These are phyloP conservation scores for Mycena pura DNA, from an alignment of 768 basidiomycete genomes.

Conservation along the genomic window DNA sequence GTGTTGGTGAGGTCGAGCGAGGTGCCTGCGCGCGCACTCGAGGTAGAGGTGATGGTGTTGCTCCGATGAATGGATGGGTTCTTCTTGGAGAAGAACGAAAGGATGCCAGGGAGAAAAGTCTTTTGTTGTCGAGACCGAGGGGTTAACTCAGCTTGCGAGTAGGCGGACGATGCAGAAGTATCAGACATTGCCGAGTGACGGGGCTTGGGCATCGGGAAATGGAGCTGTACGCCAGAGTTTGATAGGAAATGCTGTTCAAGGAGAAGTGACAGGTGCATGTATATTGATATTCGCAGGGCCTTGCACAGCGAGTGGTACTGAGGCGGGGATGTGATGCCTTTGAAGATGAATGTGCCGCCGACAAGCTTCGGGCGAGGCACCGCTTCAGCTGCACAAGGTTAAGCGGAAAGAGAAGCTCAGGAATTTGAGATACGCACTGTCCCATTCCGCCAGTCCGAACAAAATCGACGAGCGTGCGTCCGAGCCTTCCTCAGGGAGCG, in stretches of 20 bases:
- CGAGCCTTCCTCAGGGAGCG: constrained; percentile 41
- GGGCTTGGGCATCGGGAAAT: constrained; percentile 44
- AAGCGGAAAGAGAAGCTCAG: not conserved
- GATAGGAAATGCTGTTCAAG: constrained; percentile 66
- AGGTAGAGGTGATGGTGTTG: constrained; percentile 13
- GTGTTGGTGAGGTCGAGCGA: constrained; percentile 47
- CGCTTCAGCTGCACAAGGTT: constrained; percentile 16
- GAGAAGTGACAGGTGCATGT: constrained; percentile 61
- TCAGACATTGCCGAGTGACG: constrained; percentile 13
- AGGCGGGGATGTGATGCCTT: constrained; percentile 47
- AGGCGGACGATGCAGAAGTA: constrained; percentile 32
- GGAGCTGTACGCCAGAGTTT: constrained; percentile 56
- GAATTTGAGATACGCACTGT: constrained; percentile 48
- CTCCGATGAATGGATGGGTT: constrained; percentile 27
- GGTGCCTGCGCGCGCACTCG: constrained; percentile 37
- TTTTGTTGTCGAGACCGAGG: constrained; percentile 19
- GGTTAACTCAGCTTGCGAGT: not conserved
- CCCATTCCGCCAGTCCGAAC: constrained; percentile 59
- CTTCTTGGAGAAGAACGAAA: constrained; percentile 49
- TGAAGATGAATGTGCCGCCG: constrained; percentile 68
- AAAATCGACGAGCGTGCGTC: constrained; percentile 44
- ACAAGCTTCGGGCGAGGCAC: constrained; percentile 47
- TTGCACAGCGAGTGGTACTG: constrained; percentile 53
- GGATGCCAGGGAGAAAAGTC: constrained; percentile 48
- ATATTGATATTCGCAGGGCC: constrained; percentile 59